Conservation (phyloP, 176 grass and related monocot genomes). For the Ensete glaucum region DNA sequence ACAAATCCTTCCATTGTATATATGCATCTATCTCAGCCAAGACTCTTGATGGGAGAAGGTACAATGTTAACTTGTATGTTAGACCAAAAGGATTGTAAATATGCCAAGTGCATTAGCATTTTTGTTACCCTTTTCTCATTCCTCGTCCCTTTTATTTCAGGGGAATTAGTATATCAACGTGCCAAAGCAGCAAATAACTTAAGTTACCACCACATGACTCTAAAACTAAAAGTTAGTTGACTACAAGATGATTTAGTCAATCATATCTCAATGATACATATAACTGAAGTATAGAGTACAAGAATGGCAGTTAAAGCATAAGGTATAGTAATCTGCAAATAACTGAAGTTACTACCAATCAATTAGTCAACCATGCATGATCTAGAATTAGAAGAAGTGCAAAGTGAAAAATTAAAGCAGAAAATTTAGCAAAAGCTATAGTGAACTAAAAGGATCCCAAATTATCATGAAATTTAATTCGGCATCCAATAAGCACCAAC, state of each 20-base stretch:
- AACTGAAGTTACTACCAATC: neutral
- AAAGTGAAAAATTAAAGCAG: neutral
- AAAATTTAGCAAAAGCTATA: neutral
- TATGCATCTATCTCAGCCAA: neutral
- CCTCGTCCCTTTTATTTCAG: neutral
- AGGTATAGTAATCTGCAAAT: no score
- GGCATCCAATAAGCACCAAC: neutral
- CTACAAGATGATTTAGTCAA: no score
- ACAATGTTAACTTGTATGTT: no score
- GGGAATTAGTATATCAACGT: no score
- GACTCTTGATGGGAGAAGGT: neutral
- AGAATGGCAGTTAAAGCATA: no score
- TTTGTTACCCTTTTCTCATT: neutral
- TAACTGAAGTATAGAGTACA: no score
- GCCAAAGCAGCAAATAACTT: no score
- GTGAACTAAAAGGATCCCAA: neutral
- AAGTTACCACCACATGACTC: no score
- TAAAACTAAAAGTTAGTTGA: no score
- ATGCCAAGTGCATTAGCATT: neutral
- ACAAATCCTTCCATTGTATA: neutral
- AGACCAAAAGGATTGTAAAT: neutral
- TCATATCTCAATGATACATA: no score
- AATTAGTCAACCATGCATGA: neutral
- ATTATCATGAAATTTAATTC: neutral
- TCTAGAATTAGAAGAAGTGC: neutral